phyloP scores from a whole-genome alignment of 257 asterid genomes.

The Fraxinus cuspidata region DNA sequence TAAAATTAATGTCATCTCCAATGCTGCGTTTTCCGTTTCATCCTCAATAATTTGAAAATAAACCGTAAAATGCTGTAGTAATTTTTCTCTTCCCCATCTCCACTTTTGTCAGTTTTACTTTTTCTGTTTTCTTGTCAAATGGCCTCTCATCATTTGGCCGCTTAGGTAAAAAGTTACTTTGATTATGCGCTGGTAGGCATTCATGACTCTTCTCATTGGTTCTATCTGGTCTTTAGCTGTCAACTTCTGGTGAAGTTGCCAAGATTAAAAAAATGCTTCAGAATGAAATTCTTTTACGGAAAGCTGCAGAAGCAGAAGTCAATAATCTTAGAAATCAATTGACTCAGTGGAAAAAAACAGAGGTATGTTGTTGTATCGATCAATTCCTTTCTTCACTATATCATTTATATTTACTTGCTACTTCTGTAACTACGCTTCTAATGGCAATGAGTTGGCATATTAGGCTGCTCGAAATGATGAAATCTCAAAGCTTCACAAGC shows the following conservation, averaged over 20 bases:
- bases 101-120: neutral
- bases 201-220: neutral
- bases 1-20: neutral
- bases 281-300: constrained; percentile 56
- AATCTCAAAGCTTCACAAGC: constrained; percentile 57
- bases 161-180: neutral
- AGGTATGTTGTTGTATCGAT: constrained; percentile 45
- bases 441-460: constrained; percentile 19
- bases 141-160: neutral
- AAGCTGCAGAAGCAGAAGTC: constrained; percentile 71
- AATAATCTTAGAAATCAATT: constrained; percentile 53
- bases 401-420: constrained; percentile 13
- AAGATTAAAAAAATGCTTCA: constrained; percentile 60
- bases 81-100: neutral
- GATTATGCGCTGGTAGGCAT: neutral
- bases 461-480: constrained; percentile 70
- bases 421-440: constrained; percentile 26
- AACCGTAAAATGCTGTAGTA: neutral
- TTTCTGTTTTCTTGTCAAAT: neutral
- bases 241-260: constrained; percentile 52
- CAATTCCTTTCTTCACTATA: constrained; percentile 14
- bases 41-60: neutral
- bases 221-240: constrained; percentile 38
- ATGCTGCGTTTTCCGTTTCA: neutral
- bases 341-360: constrained; percentile 57